These are phyloP conservation scores for Neopestalotiopsis sp. DNA, from an alignment of 2,329 filamentous ascomycete genomes.

Conservation along the genomic window DNA sequence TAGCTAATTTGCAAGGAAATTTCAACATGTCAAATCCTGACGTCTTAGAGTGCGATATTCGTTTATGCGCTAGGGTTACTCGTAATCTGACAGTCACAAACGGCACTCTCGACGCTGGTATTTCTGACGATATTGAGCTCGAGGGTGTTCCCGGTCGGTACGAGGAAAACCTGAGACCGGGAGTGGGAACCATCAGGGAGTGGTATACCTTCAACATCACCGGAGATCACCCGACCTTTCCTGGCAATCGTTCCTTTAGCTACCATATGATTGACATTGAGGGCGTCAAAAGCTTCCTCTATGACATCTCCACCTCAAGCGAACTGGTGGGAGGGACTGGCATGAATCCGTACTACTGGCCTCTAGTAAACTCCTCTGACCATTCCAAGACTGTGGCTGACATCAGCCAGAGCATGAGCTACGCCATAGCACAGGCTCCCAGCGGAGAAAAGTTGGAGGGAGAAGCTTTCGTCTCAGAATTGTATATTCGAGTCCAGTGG, in stretches of 20 bases:
- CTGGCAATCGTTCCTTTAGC: not conserved
- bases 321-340: no score
- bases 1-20: not conserved
- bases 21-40: not conserved
- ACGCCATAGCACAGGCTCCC: no score
- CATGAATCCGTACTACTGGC: no score
- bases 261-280: not conserved
- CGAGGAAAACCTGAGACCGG: not conserved
- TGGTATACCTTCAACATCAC: conserved; percentile 3
- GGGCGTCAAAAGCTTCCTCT: not conserved
- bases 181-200: not conserved
- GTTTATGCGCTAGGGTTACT: conserved; percentile 1
- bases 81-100: conserved; percentile 2
- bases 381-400: no score
- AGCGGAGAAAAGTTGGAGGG: no score
- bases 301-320: not conserved
- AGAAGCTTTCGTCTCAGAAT: no score
- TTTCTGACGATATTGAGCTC: not conserved
- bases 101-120: not conserved
- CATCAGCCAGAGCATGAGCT: no score
- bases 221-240: not conserved
- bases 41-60: not conserved
- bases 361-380: no score
- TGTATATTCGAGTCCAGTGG: no score
- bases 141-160: no score